phyloP scores from a whole-genome alignment of 2,329 filamentous ascomycete species.

The Xylaria sp. region DNA sequence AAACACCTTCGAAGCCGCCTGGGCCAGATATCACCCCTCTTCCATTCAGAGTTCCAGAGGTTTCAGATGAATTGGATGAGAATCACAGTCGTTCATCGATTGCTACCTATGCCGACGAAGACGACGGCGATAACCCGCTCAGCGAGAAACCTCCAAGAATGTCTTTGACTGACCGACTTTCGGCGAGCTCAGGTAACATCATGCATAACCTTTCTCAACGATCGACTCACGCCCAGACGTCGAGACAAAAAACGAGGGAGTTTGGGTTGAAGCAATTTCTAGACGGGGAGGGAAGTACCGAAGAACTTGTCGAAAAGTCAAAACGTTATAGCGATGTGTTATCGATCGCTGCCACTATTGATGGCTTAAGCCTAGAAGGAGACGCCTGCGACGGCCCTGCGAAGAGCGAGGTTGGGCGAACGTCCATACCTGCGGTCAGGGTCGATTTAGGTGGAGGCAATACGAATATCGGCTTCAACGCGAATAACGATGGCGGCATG shows the following conservation, averaged over 20 bases:
- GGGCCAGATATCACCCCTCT: constrained; percentile 69
- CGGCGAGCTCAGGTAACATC: constrained; percentile 57
- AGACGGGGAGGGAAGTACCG: constrained; percentile 53
- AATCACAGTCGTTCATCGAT: constrained; percentile 69
- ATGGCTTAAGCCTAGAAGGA: constrained; percentile 60
- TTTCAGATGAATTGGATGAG: constrained; percentile 54
- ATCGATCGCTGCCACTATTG: constrained; percentile 68
- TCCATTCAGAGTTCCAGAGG: constrained; percentile 69
- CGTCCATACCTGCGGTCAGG: constrained; percentile 52
- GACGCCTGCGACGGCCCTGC: constrained; percentile 48
- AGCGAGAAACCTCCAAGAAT: constrained; percentile 50
- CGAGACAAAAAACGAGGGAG: constrained; percentile 40
- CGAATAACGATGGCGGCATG: constrained; percentile 12
- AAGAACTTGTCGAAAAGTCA: constrained; percentile 56
- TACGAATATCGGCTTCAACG: constrained; percentile 19
- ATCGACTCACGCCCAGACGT: constrained; percentile 44
- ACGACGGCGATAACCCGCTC: constrained; percentile 50
- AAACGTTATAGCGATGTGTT: constrained; percentile 54
- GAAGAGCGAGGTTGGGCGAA: constrained; percentile 41
- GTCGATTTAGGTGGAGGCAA: constrained; percentile 50
- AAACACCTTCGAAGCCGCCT: constrained; percentile 52
- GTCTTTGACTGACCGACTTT: constrained; percentile 59
- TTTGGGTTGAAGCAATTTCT: constrained; percentile 36
- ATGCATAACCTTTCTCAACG: constrained; percentile 57
- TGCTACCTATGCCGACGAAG: constrained; percentile 73